Evolutionary conservation across 2,329 filamentous ascomycete genomes (phyloP).

Genomic region (Penicillium sp.): DNA sequence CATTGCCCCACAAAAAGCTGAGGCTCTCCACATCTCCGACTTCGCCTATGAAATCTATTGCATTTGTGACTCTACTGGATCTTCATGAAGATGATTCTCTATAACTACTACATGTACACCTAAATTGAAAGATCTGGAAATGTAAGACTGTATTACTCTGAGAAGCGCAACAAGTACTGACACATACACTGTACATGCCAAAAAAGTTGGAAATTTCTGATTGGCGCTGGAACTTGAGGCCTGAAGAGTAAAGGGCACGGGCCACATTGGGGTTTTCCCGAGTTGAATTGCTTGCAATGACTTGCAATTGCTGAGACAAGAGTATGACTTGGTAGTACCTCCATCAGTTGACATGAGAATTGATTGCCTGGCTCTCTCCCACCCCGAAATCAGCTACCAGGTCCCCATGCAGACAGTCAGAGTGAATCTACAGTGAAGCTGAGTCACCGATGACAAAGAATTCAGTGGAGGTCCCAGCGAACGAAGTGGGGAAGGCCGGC

Average conservation of each 20-base stretch:
- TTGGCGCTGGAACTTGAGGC: neutral
- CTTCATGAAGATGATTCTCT: too few species aligned
- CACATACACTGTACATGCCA: neutral
- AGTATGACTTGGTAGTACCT: too few species aligned
- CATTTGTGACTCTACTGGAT: neutral
- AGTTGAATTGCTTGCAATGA: neutral
- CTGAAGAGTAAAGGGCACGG: neutral
- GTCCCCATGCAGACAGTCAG: too few species aligned
- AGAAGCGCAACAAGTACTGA: neutral
- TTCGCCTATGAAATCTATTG: conserved; percentile 8
- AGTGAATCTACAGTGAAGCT: neutral
- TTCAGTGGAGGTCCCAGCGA: conserved; percentile 15
- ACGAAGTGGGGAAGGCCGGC: conserved; percentile 23
- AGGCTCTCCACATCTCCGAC: conserved; percentile 17
- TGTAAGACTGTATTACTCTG: neutral
- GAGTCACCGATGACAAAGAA: conserved; percentile 26
- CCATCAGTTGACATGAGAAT: too few species aligned
- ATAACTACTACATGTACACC: too few species aligned
- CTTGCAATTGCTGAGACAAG: too few species aligned
- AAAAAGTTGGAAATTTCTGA: neutral
- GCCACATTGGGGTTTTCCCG: neutral
- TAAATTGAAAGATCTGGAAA: too few species aligned
- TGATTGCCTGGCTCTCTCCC: too few species aligned
- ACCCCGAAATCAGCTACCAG: too few species aligned
- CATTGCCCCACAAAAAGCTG: conserved; percentile 17